These are phyloP conservation scores for Dendrobium huoshanense DNA, from an alignment of 106 monocot species.

Conservation along the genomic window DNA sequence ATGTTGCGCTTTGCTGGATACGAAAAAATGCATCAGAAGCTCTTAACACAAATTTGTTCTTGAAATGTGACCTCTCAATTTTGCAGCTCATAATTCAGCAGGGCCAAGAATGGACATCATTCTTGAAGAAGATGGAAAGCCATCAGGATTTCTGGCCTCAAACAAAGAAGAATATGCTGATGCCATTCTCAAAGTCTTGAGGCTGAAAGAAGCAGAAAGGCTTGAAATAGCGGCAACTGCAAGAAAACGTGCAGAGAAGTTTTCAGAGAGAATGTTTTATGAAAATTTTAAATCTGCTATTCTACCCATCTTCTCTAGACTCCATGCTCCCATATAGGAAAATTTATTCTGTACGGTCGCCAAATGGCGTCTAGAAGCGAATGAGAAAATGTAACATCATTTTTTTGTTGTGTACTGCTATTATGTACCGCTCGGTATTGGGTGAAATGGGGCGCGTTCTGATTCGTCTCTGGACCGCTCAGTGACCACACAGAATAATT, in stretches of 20 bases:
- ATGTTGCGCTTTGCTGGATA: no score
- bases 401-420: no score
- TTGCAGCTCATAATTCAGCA: slow-evolving; percentile 80
- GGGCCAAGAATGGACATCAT: slow-evolving; percentile 93
- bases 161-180: slow-evolving; percentile 66
- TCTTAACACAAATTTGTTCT: background rate
- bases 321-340: background rate
- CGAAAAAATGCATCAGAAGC: no score
- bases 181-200: slow-evolving; percentile 63
- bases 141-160: slow-evolving; percentile 73
- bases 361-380: no score
- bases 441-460: no score
- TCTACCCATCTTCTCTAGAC: slow-evolving; percentile 21
- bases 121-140: slow-evolving; percentile 55
- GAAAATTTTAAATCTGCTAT: slow-evolving; percentile 64
- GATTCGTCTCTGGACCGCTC: no score
- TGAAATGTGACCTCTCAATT: background rate
- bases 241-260: slow-evolving; percentile 60
- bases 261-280: slow-evolving; percentile 62
- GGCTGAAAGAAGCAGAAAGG: slow-evolving; percentile 73
- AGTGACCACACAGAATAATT: no score
- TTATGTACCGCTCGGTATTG: no score
- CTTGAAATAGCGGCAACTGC: slow-evolving; percentile 60
- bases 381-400: no score
- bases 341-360: no score